Conservation (phyloP, 2,329 filamentous ascomycete species). For the Diaporthe nobilis region DNA sequence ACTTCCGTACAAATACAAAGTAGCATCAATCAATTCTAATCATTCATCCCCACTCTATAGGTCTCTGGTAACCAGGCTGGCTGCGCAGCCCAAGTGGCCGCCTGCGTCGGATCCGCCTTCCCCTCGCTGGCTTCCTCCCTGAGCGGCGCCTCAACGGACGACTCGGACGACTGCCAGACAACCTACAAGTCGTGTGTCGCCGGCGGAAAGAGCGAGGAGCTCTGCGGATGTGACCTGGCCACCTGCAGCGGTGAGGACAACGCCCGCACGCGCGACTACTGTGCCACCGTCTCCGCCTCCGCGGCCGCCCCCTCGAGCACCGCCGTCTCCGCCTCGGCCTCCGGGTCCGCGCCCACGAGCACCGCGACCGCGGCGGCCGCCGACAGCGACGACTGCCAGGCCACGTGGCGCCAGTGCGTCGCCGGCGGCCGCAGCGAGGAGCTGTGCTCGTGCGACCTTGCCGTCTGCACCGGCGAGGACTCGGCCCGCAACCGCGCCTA, state of each 20-base stretch:
- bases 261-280: background rate
- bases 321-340: background rate
- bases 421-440: constrained; percentile 1
- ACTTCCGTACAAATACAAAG: background rate
- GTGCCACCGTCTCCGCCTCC: background rate
- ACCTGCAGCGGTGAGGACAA: constrained; percentile 24
- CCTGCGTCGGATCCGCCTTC: constrained; percentile 23
- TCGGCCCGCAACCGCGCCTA: constrained; percentile 2
- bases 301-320: background rate
- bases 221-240: constrained; percentile 25
- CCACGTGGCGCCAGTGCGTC: constrained; percentile 17
- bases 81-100: constrained; percentile 1
- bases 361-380: background rate
- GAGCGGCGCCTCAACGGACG: background rate
- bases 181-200: constrained; percentile 3
- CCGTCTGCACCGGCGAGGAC: constrained; percentile 26
- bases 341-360: background rate
- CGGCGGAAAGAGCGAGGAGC: constrained; percentile 20
- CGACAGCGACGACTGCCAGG: constrained; percentile 3
- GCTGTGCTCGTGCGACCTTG: constrained; percentile 14
- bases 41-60: background rate
- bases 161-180: constrained; percentile 2
- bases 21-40: background rate
- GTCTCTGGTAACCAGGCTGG: constrained; percentile 24
- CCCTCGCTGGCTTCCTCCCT: background rate